phyloP scores from a whole-genome alignment of 1,284 basidiomycete species.

The Irpex lacteus region DNA sequence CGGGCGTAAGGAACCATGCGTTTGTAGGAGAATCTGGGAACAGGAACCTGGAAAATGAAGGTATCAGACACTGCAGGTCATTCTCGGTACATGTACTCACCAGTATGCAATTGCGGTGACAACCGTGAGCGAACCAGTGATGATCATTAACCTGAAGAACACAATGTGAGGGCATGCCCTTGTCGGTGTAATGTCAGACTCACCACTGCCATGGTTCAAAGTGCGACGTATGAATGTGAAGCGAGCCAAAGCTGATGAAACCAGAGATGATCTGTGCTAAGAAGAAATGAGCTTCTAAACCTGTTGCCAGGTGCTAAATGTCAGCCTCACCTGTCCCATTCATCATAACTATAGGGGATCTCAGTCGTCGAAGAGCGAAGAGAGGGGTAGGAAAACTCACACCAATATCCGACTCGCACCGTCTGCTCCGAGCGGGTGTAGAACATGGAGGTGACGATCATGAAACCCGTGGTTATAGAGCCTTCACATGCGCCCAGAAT shows the following conservation, averaged over 20 bases:
- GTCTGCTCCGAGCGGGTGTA: slow-evolving; percentile 49
- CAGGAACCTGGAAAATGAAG: slow-evolving; percentile 30
- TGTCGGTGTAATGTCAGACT: slow-evolving; percentile 5
- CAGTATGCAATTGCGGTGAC: slow-evolving; percentile 51
- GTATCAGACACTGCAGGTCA: neutral
- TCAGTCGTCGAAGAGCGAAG: neutral
- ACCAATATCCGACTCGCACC: slow-evolving; percentile 47
- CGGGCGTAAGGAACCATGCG: slow-evolving; percentile 65
- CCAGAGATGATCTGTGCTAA: slow-evolving; percentile 57
- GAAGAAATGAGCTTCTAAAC: neutral
- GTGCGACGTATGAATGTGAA: slow-evolving; percentile 53
- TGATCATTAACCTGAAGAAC: slow-evolving; percentile 60
- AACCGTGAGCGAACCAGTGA: slow-evolving; percentile 63
- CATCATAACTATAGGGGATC: slow-evolving; percentile 21
- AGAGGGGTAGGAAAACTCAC: slow-evolving; percentile 25
- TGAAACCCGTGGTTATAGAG: slow-evolving; percentile 47
- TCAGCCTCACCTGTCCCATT: slow-evolving; percentile 23
- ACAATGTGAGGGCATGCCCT: neutral
- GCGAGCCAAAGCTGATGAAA: slow-evolving; percentile 65
- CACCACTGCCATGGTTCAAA: slow-evolving; percentile 73
- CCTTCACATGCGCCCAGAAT: slow-evolving; percentile 52
- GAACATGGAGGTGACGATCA: slow-evolving; percentile 50
- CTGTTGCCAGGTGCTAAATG: too few species aligned
- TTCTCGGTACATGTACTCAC: slow-evolving; percentile 18
- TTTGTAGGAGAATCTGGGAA: slow-evolving; percentile 70